Evolutionary conservation across 768 basidiomycete genomes (phyloP).

Genomic region (Vararia minispora): DNA sequence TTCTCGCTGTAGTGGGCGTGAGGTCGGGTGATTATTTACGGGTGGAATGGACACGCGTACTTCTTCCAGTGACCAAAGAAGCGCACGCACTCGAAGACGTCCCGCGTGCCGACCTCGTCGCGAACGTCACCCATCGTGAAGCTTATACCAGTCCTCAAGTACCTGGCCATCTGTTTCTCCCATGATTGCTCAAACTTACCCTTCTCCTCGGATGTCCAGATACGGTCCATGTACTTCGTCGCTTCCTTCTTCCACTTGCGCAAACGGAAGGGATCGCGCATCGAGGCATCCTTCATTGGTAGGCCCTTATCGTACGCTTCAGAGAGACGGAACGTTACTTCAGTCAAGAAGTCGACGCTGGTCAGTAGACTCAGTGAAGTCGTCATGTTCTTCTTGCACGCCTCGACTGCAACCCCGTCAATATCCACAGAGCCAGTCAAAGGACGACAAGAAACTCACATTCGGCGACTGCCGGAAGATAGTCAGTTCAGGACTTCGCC

Average conservation of each 20-base stretch:
- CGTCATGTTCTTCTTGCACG: constrained; percentile 45
- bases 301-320: constrained; percentile 49
- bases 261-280: constrained; percentile 41
- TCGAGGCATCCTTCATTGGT: constrained; percentile 50
- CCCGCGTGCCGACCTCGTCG: constrained; percentile 60
- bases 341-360: constrained; percentile 76
- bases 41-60: constrained; percentile 25
- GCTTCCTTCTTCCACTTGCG: constrained; percentile 79
- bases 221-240: constrained; percentile 53
- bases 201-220: constrained; percentile 61
- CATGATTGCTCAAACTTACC: constrained; percentile 73
- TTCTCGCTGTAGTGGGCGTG: constrained; percentile 33
- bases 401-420: constrained; percentile 42
- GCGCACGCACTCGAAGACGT: constrained; percentile 68
- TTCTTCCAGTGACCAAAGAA: constrained; percentile 85
- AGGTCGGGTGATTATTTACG: constrained; percentile 7
- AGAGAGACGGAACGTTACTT: constrained; percentile 61
- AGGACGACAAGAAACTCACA: constrained; percentile 26
- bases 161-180: constrained; percentile 58
- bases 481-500: constrained; percentile 7
- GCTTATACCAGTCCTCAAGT: constrained; percentile 67
- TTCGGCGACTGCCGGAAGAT: constrained; percentile 35
- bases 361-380: constrained; percentile 38
- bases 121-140: too few relatives aligned
- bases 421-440: too few relatives aligned